Evolutionary conservation across 2,329 filamentous ascomycete species (phyloP), one percentile per base, ranked within the genome.

Genomic region (Fusarium illudens): DNA sequence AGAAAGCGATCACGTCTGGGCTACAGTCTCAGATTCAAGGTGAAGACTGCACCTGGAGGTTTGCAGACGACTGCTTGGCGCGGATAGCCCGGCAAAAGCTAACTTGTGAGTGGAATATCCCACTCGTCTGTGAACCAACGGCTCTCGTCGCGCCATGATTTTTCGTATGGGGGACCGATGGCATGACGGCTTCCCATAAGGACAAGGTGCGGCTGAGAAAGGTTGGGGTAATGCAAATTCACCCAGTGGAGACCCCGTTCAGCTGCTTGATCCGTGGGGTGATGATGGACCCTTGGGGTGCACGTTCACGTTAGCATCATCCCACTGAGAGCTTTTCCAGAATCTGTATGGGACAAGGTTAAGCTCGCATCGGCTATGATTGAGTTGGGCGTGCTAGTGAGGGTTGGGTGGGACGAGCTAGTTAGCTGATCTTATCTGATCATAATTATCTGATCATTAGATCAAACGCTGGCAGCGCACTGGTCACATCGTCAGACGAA

Each of bases 371-470:
- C 42, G 22, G 42, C 15, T 27, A 49, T 49, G 27, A 49, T 49
- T 20, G 46, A 50, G 48, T 32, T 50, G 29, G 44, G 27, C 22
- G 46, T 29, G 46, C 27, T 19, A 17, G 15, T 17, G 39, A 49
- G 25, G 27, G 46, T 30, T 49, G 46, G 17, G 46, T 49, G 27
- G 48, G 48, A 32, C 48, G 48, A 50, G 48, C 48, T 50, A 32
- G 29, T 50, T 50, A 50, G 48, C 48, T 50, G 48, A 50, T 50
- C 48, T 50, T 50, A 50, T 50, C 48, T 50, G 48, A 50, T 50
- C 48, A 50, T 50, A 32, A 50, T 50, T 50, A 50, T 50, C 48
- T 50, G 48, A 50, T 50, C 48, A 46, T 46, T 46, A 50, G 48
- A 50, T 50, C 48, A 50, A 50, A 32, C 48, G 19, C 17, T 32